A percentile compares a stretch with the other conserved stretches of the same genome.
Evolutionary conservation across 1,284 basidiomycete genomes (phyloP).

Genomic region (Jaminaea rosea): DNA sequence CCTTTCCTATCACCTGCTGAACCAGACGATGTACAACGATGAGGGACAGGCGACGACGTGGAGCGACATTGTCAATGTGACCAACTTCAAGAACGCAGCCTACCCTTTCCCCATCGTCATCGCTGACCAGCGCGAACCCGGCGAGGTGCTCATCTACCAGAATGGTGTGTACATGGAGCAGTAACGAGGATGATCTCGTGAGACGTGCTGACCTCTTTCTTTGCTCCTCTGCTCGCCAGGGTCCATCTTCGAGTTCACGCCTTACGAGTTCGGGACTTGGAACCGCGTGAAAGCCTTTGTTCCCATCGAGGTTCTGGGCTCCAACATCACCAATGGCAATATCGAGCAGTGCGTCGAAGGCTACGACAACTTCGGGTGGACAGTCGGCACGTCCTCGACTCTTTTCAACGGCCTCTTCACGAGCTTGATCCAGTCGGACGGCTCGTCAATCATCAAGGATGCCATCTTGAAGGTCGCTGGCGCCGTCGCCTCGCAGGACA

Average conservation of each 20-base stretch:
- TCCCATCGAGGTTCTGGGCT: constrained; percentile 40
- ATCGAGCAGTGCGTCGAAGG: constrained; percentile 25
- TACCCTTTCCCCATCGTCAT: constrained; percentile 50
- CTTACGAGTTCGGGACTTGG: constrained; percentile 52
- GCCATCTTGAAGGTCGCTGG: constrained; percentile 23
- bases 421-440: constrained; percentile 17
- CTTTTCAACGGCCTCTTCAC: constrained; percentile 48
- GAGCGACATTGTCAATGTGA: constrained; percentile 32
- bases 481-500: constrained; percentile 33
- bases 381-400: constrained; percentile 39
- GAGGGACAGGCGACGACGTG: constrained; percentile 31
- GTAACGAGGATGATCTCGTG: constrained; percentile 45
- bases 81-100: constrained; percentile 21
- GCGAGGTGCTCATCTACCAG: constrained; percentile 47
- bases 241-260: constrained; percentile 50
- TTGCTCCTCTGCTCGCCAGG: no score
- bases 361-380: constrained; percentile 36
- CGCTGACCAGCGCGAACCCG: constrained; percentile 51
- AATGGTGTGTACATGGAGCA: no score
- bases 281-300: constrained; percentile 43
- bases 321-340: constrained; percentile 23
- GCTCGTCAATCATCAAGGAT: constrained; percentile 18
- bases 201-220: background rate
- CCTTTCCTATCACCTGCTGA: constrained; percentile 36
- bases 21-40: constrained; percentile 25